Evolutionary conservation across 75 land plant genomes (phyloP).

Genomic region (Larix kaempferi): DNA sequence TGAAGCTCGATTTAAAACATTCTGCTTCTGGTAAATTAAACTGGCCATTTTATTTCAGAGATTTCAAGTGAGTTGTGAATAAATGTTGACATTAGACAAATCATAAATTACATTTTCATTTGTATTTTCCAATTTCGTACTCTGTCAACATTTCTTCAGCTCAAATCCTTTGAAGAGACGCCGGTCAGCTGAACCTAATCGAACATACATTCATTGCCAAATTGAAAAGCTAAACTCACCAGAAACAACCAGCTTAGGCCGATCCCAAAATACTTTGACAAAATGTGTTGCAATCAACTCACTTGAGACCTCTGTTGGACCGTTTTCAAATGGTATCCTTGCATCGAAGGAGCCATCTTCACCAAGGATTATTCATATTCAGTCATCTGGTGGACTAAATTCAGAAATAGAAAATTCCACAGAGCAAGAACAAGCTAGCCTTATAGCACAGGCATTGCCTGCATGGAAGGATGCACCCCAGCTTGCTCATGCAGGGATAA

Average conservation of each 20-base stretch:
- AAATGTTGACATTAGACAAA: not conserved
- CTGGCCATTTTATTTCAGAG: too few relatives aligned
- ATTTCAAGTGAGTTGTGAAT: not conserved
- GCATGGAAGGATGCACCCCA: not conserved
- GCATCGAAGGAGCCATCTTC: slow-evolving; percentile 5
- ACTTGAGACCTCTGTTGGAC: not conserved
- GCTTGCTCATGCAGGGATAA: not conserved
- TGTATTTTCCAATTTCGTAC: not conserved
- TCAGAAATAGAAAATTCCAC: slow-evolving; percentile 1
- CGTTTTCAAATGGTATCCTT: not conserved
- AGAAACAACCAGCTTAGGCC: slow-evolving; percentile 8
- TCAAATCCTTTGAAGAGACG: slow-evolving; percentile 31
- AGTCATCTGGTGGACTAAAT: not conserved
- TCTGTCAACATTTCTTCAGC: slow-evolving; percentile 17
- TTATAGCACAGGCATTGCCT: slow-evolving; percentile 5
- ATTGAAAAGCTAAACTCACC: slow-evolving; percentile 33
- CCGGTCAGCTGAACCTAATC: slow-evolving; percentile 13
- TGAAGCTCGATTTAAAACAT: not conserved
- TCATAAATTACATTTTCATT: not conserved
- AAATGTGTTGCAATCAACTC: not conserved
- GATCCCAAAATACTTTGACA: not conserved
- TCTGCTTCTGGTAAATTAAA: slow-evolving; percentile 10
- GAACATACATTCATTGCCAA: slow-evolving; percentile 29
- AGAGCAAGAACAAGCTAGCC: not conserved
- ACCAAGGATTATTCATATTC: not conserved